Percentiles rank a stretch among this genome's conserved stretches.
These are phyloP conservation scores for Lagenaria siceraria DNA, from an alignment of 306 rosid genomes.

Conservation along the genomic window DNA sequence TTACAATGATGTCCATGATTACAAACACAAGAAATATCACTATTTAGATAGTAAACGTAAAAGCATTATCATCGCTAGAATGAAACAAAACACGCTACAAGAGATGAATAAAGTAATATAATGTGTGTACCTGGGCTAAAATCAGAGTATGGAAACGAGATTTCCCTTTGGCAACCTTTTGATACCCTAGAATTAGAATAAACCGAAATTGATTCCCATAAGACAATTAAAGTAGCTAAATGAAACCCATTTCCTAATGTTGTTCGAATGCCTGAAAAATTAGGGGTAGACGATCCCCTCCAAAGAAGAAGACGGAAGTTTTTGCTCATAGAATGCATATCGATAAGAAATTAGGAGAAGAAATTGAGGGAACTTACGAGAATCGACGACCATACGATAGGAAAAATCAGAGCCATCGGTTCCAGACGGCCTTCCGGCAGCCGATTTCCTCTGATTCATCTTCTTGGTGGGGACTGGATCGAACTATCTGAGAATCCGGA, in stretches of 20 bases:
- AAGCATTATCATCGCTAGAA: neutral
- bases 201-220: neutral
- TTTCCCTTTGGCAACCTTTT: conserved; percentile 67
- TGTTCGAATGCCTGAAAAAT: neutral
- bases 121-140: conserved; percentile 36
- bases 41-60: neutral
- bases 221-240: neutral
- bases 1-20: neutral
- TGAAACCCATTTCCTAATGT: neutral
- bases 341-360: neutral
- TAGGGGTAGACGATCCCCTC: neutral
- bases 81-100: neutral
- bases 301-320: too few species aligned
- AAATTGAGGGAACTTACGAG: conserved; percentile 41
- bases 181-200: conserved; percentile 46
- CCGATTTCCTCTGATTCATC: conserved; percentile 55
- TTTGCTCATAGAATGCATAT: too few species aligned
- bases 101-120: neutral
- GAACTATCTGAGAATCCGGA: neutral
- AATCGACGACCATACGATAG: conserved; percentile 84
- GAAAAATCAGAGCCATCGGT: conserved; percentile 81
- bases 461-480: neutral
- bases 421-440: conserved; percentile 64
- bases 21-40: neutral
- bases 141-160: conserved; percentile 34